Evolutionary conservation across 805 yeast genomes (phyloP), one percentile per base, ranked within the genome.

Genomic region (Candida chauliodis): DNA sequence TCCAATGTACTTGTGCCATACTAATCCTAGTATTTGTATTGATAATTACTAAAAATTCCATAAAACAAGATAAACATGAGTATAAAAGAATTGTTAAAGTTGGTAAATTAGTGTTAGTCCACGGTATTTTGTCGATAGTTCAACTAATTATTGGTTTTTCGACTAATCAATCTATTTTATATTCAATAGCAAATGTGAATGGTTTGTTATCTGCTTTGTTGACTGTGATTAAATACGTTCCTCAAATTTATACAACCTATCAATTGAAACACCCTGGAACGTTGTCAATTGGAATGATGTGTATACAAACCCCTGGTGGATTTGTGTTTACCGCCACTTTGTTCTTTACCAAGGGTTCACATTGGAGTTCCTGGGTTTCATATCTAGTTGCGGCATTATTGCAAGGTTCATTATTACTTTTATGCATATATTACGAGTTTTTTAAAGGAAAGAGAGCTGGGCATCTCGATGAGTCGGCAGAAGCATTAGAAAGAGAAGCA

Each of bases 221-320:
- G 34, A 81, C 95, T 0, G 65, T 78, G 14, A 58, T 81, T 22
- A 95, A 87, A 59, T 87, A 85, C 50, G 61, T 86, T 36, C 96
- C 96, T 1, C 96, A 87, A 58, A 70, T 87, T 8, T 58, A 66
- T 45, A 84, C 90, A 27, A 87, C 95, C 0, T 82, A 69, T 50
- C 52, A 44, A 1, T 67, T 87, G 43, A 81, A 82, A 51, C 89
- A 80, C 46, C 81, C 95, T 0, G 96, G 95, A 8, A 80, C 89
- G 1, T 66, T 87, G 16, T 84, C 95, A 0, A 66, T 85, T 8
- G 75, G 79, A 5, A 85, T 84, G 88, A 84, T 87, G 91, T 62
- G 79, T 30, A 73, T 88, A 46, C 96, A 87, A 56, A 85, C 95
- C 14, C 96, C 96, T 0, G 96, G 96, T 11, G 95, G 95, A 13